Base-by-base conservation (phyloP, 352 stramenopile genomes). In the Pythium oligandrum region DNA sequence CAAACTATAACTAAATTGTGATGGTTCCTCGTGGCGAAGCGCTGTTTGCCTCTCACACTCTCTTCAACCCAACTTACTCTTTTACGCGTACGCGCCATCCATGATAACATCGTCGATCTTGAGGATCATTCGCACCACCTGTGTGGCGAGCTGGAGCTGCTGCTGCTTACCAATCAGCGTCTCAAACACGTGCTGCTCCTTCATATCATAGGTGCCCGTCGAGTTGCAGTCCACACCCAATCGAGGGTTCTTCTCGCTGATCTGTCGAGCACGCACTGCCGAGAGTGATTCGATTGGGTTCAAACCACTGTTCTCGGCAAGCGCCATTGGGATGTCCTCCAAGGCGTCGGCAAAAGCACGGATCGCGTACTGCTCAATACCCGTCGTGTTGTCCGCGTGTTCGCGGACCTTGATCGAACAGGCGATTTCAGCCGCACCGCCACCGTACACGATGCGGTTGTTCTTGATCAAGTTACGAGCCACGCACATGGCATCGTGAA, bases 51-150 rank as follows among this genome's bases (percentile, higher is more conserved):
- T 26, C 17, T 26, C 17, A 26, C 17, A 26, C 17, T 26, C 17
- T 26, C 17, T 26, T 26, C 17, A 26, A 26, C 17, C 17, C 17
- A 26, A 26, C 17, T 26, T 26, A 26, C 17, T 26, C 17, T 26
- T 26, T 73, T 90, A 95, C 59, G 78, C 70, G 68, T 98, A 98
- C 48, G 73, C 76, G 61, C 93, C 94, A 64, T 97, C 78, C 61
- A 97, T 86, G 78, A 99, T 99, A 34, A 99, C 95, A 82, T 99
- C 97, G 75, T 99, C 97, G 65, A 99, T 99, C 88, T 99, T 99
- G 55, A 99, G 86, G 69, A 99, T 99, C 96, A 99, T 99, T 71
- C 98, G 98, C 66, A 99, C 97, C 43, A 99, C 95, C 78, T 99
- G 97, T 44, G 97, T 99, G 37, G 97, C 97, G 36, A 99, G 74